Conservation (phyloP, 2,329 filamentous ascomycete species). For the Orbilia quercus region DNA sequence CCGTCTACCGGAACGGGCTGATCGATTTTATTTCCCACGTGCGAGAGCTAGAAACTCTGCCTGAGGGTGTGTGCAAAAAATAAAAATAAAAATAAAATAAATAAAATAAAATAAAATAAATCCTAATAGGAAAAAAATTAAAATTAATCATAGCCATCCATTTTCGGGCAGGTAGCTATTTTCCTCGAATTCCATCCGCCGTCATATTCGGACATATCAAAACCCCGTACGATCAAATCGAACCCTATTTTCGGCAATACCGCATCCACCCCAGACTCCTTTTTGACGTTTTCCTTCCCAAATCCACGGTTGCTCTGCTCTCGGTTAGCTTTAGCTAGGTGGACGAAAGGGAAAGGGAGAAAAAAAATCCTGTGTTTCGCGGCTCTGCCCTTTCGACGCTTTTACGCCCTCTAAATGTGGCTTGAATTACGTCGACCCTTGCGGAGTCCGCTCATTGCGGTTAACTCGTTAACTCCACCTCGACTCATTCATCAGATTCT, state of each 20-base stretch:
- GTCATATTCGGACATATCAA: slow-evolving; percentile 39
- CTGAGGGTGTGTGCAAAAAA: slow-evolving; percentile 17
- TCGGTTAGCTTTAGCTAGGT: too few relatives aligned
- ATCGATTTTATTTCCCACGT: slow-evolving; percentile 35
- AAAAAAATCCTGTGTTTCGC: slow-evolving; percentile 50
- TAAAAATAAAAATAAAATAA: slow-evolving; percentile 15
- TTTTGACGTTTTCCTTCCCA: slow-evolving; percentile 46
- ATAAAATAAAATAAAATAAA: slow-evolving; percentile 2
- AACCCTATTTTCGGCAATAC: slow-evolving; percentile 48
- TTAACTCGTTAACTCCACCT: slow-evolving; percentile 47
- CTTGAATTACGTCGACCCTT: slow-evolving; percentile 49
- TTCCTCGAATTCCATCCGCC: slow-evolving; percentile 1
- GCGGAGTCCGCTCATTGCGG: slow-evolving; percentile 27
- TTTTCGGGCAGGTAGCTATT: slow-evolving; percentile 49
- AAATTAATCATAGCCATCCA: too few relatives aligned
- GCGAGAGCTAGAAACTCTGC: slow-evolving; percentile 22
- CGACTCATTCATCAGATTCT: neutral
- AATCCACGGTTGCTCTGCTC: slow-evolving; percentile 53
- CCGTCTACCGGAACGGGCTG: slow-evolving; percentile 33
- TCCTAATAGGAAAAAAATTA: neutral
- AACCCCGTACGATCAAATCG: slow-evolving; percentile 12
- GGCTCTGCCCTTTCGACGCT: slow-evolving; percentile 36
- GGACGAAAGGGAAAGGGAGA: too few relatives aligned
- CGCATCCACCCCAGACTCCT: too few relatives aligned
- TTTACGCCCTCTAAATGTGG: slow-evolving; percentile 31